These are phyloP conservation scores for Lachnellula subtilissima DNA, from an alignment of 2,329 filamentous ascomycete genomes.

Conservation along the genomic window DNA sequence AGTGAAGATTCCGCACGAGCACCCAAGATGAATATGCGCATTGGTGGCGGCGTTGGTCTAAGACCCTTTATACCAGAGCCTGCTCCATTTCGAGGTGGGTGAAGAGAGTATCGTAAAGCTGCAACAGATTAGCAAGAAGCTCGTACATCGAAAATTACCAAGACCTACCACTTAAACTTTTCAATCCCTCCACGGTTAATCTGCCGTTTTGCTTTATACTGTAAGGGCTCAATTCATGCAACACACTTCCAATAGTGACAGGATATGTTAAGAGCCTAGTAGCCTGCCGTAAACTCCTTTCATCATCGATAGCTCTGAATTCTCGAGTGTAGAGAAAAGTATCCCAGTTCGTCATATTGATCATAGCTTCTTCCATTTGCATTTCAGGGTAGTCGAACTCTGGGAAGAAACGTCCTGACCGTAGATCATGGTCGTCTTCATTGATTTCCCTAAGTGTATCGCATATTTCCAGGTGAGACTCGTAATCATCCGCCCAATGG, in stretches of 20 bases:
- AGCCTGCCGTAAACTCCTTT: slow-evolving; percentile 85
- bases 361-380: slow-evolving; percentile 85
- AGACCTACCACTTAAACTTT: slow-evolving; percentile 81
- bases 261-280: slow-evolving; percentile 93
- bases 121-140: slow-evolving; percentile 15
- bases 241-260: slow-evolving; percentile 80
- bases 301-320: slow-evolving; percentile 85
- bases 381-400: slow-evolving; percentile 89
- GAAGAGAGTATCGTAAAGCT: slow-evolving; percentile 90
- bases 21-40: slow-evolving; percentile 88
- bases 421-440: slow-evolving; percentile 93
- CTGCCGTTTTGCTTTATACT: slow-evolving; percentile 68
- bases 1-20: slow-evolving; percentile 96
- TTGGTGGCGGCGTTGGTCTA: slow-evolving; percentile 76
- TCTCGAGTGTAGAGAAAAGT: slow-evolving; percentile 91
- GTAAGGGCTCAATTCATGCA: slow-evolving; percentile 95
- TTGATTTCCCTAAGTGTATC: slow-evolving; percentile 90
- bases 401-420: slow-evolving; percentile 84
- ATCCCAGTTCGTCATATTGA: slow-evolving; percentile 99
- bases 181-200: slow-evolving; percentile 81
- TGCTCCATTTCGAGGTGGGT: slow-evolving; percentile 76
- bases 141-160: background rate
- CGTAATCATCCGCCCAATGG: slow-evolving; percentile 95
- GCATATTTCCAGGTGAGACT: slow-evolving; percentile 86
- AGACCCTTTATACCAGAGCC: slow-evolving; percentile 72